Conservation (phyloP, 163 green algal genomes). For the Coccomyxa subellipsoidea region DNA sequence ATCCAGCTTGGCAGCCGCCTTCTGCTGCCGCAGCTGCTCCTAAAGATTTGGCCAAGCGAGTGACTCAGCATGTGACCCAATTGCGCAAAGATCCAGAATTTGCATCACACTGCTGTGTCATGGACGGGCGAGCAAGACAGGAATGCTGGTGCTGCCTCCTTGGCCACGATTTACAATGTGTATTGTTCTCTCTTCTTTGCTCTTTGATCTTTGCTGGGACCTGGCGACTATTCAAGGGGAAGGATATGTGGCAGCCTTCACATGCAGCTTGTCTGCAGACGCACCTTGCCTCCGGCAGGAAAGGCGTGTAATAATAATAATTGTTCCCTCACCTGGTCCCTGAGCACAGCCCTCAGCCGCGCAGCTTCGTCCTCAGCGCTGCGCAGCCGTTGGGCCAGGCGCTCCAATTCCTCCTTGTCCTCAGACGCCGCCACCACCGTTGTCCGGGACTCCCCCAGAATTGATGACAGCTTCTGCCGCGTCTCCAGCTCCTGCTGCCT, state of each 20-base stretch:
- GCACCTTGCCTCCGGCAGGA: too few relatives aligned
- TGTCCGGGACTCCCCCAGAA: neutral
- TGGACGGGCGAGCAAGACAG: neutral
- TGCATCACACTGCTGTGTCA: neutral
- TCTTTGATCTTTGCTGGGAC: too few relatives aligned
- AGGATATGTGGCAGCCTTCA: too few relatives aligned
- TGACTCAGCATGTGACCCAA: too few relatives aligned
- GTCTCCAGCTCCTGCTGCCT: slow-evolving; percentile 16
- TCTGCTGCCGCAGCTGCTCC: neutral
- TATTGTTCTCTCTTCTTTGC: too few relatives aligned
- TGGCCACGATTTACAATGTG: too few relatives aligned
- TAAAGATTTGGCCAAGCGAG: too few relatives aligned
- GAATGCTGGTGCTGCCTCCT: too few relatives aligned
- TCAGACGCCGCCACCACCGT: neutral
- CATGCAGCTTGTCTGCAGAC: too few relatives aligned
- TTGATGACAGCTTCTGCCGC: neutral
- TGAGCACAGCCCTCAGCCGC: neutral
- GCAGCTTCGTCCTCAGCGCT: neutral
- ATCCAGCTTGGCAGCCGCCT: neutral
- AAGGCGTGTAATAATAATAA: too few relatives aligned
- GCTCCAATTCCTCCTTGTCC: neutral
- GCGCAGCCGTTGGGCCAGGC: neutral
- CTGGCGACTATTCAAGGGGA: too few relatives aligned
- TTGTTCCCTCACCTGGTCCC: neutral
- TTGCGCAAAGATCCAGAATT: neutral